A percentile compares a stretch with the other conserved stretches of the same genome.
These are phyloP conservation scores for Coemansia sp. DNA, from an alignment of 192 early-diverging fungal genomes.

Conservation along the genomic window DNA sequence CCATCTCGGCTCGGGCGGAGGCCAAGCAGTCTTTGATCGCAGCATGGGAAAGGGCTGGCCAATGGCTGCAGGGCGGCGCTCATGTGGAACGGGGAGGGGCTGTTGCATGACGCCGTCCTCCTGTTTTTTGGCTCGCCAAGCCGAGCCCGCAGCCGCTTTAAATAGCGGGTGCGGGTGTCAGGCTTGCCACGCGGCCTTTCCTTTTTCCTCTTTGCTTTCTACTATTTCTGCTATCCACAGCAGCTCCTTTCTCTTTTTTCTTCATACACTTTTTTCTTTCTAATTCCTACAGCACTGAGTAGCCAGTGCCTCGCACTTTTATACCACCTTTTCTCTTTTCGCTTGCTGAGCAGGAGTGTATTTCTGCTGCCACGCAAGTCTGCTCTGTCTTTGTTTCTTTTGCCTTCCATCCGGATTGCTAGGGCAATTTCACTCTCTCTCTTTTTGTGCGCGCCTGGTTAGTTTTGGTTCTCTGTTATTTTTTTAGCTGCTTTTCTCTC, in stretches of 20 bases:
- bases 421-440: background rate
- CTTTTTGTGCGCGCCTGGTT: background rate
- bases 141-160: slow-evolving; percentile 9
- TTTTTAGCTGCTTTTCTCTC: background rate
- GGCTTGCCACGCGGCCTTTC: slow-evolving; percentile 1
- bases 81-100: slow-evolving; percentile 14
- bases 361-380: background rate
- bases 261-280: slow-evolving; percentile 8
- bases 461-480: background rate
- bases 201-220: slow-evolving; percentile 4
- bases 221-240: background rate
- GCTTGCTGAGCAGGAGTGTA: background rate
- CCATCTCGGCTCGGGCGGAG: background rate
- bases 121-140: slow-evolving; percentile 3
- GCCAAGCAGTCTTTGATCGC: slow-evolving; percentile 11
- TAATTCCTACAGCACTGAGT: slow-evolving; percentile 4
- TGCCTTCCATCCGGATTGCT: slow-evolving; percentile 3
- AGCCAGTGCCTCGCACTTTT: background rate
- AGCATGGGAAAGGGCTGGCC: slow-evolving; percentile 1
- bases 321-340: background rate
- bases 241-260: background rate
- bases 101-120: slow-evolving; percentile 1
- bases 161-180: slow-evolving; percentile 4
- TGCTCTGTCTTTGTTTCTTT: background rate
- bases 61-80: slow-evolving; percentile 9